A percentile compares a stretch with the other conserved stretches of the same genome.
Evolutionary conservation across 768 basidiomycete genomes (phyloP).

Genomic region (Auricularia cornea): DNA sequence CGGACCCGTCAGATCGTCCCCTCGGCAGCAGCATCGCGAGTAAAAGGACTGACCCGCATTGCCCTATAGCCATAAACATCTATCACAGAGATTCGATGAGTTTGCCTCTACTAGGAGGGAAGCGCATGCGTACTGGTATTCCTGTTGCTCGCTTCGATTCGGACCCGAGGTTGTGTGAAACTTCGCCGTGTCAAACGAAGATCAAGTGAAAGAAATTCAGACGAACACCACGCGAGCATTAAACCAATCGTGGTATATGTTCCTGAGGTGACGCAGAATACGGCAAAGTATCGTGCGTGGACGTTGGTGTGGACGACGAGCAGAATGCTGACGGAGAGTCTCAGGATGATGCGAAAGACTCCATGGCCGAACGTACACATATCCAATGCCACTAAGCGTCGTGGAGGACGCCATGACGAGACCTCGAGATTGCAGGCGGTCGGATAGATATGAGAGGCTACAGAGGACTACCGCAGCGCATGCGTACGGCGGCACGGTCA

Average conservation of each 20-base stretch:
- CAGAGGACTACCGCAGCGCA: constrained; percentile 59
- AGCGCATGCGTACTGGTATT: constrained; percentile 32
- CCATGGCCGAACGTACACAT: constrained; percentile 33
- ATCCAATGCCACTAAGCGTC: constrained; percentile 47
- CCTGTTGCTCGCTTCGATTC: constrained; percentile 72
- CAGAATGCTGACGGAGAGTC: constrained; percentile 27
- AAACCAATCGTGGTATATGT: constrained; percentile 72
- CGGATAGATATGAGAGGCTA: constrained; percentile 51
- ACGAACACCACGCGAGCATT: constrained; percentile 70
- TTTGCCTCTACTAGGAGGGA: neutral
- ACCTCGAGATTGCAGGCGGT: constrained; percentile 56
- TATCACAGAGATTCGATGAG: no score
- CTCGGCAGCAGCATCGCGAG: constrained; percentile 13
- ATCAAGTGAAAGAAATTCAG: neutral
- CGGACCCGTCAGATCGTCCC: neutral
- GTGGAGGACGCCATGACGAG: constrained; percentile 22
- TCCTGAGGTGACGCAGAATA: constrained; percentile 67
- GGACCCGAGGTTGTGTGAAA: constrained; percentile 67
- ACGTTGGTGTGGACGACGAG: constrained; percentile 44
- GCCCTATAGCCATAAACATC: constrained; percentile 73
- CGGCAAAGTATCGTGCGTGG: constrained; percentile 67
- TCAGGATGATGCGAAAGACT: neutral
- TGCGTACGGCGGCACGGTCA: constrained; percentile 78
- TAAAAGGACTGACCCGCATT: constrained; percentile 38
- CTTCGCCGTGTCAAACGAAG: constrained; percentile 22